A percentile compares a stretch with the other conserved stretches of the same genome.
These are phyloP conservation scores for Amauroascus verrucosus DNA, from an alignment of 2,329 filamentous ascomycete genomes.

Conservation along the genomic window DNA sequence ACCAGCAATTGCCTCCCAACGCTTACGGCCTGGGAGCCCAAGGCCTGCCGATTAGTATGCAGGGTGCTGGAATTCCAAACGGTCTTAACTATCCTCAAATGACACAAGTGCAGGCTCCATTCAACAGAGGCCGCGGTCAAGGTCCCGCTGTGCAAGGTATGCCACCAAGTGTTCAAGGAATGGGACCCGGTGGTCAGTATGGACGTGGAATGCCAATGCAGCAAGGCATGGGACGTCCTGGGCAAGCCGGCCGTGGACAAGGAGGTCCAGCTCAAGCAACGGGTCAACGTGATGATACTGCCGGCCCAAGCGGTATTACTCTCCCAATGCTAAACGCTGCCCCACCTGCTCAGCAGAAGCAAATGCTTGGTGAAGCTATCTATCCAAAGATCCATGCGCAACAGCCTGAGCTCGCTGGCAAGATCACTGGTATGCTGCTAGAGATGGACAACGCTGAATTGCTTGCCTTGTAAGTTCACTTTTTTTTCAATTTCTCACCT, in stretches of 20 bases:
- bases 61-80: conserved; percentile 58
- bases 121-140: conserved; percentile 58
- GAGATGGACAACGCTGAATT: conserved; percentile 98
- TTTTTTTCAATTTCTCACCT: background rate
- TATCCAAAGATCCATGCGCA: conserved; percentile 97
- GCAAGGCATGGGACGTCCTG: conserved; percentile 32
- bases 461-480: conserved; percentile 73
- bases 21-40: conserved; percentile 73
- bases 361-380: conserved; percentile 92
- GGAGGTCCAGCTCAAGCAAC: conserved; percentile 23
- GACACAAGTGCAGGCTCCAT: conserved; percentile 66
- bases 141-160: conserved; percentile 60
- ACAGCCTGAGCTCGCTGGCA: conserved; percentile 91
- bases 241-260: conserved; percentile 36
- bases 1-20: conserved; percentile 77
- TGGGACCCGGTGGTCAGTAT: conserved; percentile 36
- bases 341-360: conserved; percentile 78
- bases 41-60: conserved; percentile 51
- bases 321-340: conserved; percentile 42
- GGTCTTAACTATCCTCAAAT: conserved; percentile 71
- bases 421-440: conserved; percentile 98
- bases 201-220: conserved; percentile 36
- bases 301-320: conserved; percentile 36
- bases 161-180: conserved; percentile 46
- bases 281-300: conserved; percentile 31